phyloP scores from a whole-genome alignment of 1,284 basidiomycete species.

The Athelia sp. region DNA sequence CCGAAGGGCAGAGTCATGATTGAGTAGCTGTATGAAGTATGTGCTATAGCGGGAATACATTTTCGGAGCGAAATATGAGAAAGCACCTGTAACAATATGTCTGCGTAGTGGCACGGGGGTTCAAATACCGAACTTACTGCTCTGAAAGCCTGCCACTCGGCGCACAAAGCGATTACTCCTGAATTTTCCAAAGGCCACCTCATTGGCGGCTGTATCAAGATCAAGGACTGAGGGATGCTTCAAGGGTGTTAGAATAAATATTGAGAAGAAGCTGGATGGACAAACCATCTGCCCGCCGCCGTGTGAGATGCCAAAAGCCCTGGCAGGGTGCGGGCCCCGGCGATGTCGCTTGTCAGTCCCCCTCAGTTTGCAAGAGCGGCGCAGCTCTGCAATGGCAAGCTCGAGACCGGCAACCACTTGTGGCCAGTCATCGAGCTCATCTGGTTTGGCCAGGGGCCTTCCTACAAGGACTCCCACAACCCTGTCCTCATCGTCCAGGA shows the following conservation, averaged over 20 bases:
- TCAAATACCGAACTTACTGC: neutral
- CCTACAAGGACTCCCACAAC: no score
- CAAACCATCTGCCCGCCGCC: constrained; percentile 2
- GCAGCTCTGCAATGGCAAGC: neutral
- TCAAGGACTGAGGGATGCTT: neutral
- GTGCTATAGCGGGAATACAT: neutral
- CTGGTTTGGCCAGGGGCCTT: no score
- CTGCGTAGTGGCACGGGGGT: neutral
- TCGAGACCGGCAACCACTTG: neutral
- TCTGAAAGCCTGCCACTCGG: constrained; percentile 1
- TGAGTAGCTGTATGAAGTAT: neutral
- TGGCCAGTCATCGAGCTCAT: neutral
- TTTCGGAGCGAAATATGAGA: neutral
- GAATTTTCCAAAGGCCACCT: neutral
- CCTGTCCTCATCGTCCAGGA: no score
- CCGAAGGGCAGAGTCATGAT: neutral
- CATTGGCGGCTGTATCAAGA: neutral
- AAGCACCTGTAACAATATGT: neutral
- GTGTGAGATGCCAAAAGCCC: neutral
- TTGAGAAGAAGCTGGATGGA: neutral
- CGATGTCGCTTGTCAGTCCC: neutral
- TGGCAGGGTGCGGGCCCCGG: neutral
- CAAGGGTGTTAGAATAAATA: neutral
- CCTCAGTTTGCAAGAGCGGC: neutral
- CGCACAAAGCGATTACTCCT: neutral